Conservation (phyloP, 1,284 basidiomycete genomes). For the Blastosporella zonata region DNA sequence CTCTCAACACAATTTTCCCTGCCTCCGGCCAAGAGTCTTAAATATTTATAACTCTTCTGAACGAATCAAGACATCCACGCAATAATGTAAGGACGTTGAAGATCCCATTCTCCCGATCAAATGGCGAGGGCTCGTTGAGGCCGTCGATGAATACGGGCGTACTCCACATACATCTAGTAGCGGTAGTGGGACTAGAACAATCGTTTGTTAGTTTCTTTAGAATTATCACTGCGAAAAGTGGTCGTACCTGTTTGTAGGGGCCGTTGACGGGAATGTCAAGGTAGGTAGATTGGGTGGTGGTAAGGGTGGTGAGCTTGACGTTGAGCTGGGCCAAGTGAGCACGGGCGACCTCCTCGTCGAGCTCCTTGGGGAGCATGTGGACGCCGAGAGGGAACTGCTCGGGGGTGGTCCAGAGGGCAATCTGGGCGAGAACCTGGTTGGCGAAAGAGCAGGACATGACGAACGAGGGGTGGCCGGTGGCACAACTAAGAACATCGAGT, state of each 20-base stretch:
- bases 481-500: slow-evolving; percentile 46
- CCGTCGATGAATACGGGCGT: slow-evolving; percentile 44
- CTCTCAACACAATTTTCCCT: slow-evolving; percentile 25
- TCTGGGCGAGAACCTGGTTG: slow-evolving; percentile 98
- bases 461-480: slow-evolving; percentile 92
- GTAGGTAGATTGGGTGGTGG: slow-evolving; percentile 82
- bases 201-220: background rate
- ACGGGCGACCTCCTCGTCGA: slow-evolving; percentile 98
- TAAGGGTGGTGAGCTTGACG: slow-evolving; percentile 90
- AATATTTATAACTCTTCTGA: slow-evolving; percentile 39
- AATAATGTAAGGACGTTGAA: slow-evolving; percentile 55
- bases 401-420: slow-evolving; percentile 94
- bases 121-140: slow-evolving; percentile 74
- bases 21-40: slow-evolving; percentile 35
- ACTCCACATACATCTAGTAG: slow-evolving; percentile 40
- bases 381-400: slow-evolving; percentile 91
- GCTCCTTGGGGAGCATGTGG: slow-evolving; percentile 95
- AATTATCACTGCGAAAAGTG: background rate
- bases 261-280: slow-evolving; percentile 88
- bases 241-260: slow-evolving; percentile 82
- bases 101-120: slow-evolving; percentile 51
- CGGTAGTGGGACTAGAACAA: slow-evolving; percentile 34
- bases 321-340: slow-evolving; percentile 91
- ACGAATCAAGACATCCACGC: slow-evolving; percentile 37
- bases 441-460: slow-evolving; percentile 99